Percentiles rank a stretch among this genome's conserved stretches.
These are phyloP conservation scores for Claviceps sorghi DNA, from an alignment of 2,329 filamentous ascomycete genomes.

Conservation along the genomic window DNA sequence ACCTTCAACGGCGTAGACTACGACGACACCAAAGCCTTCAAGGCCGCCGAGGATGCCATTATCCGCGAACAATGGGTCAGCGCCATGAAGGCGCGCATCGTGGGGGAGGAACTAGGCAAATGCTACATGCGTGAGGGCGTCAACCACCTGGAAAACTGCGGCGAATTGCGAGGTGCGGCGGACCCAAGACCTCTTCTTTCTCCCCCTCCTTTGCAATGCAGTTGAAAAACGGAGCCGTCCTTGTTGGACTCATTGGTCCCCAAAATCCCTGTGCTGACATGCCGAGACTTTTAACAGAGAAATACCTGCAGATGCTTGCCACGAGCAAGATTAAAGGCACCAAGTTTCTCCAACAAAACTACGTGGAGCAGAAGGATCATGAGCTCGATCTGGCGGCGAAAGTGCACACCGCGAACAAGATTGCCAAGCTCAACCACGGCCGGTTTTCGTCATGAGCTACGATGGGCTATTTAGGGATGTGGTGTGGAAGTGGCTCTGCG, in stretches of 20 bases:
- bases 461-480: neutral
- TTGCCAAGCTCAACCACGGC: slow-evolving; percentile 23
- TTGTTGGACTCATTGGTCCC: neutral
- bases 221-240: too few species aligned
- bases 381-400: slow-evolving; percentile 23
- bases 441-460: slow-evolving; percentile 17
- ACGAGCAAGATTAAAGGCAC: slow-evolving; percentile 65
- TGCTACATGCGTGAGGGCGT: slow-evolving; percentile 75
- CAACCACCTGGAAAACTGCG: slow-evolving; percentile 81
- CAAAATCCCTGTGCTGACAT: neutral
- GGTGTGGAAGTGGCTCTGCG: neutral
- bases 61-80: slow-evolving; percentile 80
- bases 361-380: slow-evolving; percentile 39
- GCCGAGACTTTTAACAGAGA: slow-evolving; percentile 34
- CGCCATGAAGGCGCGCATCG: slow-evolving; percentile 75
- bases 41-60: slow-evolving; percentile 69
- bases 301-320: slow-evolving; percentile 65
- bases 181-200: too few species aligned
- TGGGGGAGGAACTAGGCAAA: slow-evolving; percentile 70
- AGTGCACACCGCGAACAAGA: slow-evolving; percentile 25
- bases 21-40: slow-evolving; percentile 66
- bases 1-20: slow-evolving; percentile 81
- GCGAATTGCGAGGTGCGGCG: slow-evolving; percentile 54
- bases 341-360: slow-evolving; percentile 68
- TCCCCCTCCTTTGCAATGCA: neutral